Percentiles rank a stretch among this genome's conserved stretches.
phyloP scores from a whole-genome alignment of 306 rosid genomes.

The Gleditsia sinensis region DNA sequence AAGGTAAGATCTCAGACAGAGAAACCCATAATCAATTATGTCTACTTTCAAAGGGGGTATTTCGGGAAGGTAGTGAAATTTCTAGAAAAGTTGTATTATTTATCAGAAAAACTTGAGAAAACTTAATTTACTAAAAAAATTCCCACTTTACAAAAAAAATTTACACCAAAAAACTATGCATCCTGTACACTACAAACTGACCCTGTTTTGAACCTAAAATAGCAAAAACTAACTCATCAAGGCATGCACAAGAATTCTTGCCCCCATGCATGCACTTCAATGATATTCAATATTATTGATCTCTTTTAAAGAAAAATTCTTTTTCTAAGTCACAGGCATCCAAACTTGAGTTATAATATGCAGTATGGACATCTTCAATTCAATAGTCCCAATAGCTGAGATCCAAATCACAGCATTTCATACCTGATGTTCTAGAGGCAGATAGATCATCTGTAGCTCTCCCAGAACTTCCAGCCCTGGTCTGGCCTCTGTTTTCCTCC shows the following conservation, averaged over 20 bases:
- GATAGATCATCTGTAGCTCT: slow-evolving; percentile 54
- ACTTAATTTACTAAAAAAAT: neutral
- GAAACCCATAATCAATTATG: neutral
- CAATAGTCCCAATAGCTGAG: neutral
- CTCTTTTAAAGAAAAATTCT: slow-evolving; percentile 10
- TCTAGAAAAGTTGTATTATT: neutral
- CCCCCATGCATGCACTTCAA: neutral
- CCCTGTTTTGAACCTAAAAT: neutral
- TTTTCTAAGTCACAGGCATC: slow-evolving; percentile 12
- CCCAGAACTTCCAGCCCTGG: slow-evolving; percentile 40
- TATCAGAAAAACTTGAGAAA: slow-evolving; percentile 15
- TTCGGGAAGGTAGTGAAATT: neutral
- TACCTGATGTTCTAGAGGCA: slow-evolving; percentile 65
- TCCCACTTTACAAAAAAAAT: neutral
- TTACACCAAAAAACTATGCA: neutral
- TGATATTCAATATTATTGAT: neutral
- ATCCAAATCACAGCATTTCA: neutral
- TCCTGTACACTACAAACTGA: neutral
- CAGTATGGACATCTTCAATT: neutral
- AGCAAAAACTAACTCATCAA: neutral
- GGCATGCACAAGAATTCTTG: neutral
- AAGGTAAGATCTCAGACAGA: slow-evolving; percentile 1
- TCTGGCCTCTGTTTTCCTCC: slow-evolving; percentile 58
- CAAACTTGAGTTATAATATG: neutral
- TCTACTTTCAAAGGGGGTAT: neutral